These are phyloP conservation scores for Ligustrum vulgare DNA, from an alignment of 257 asterid genomes.

Conservation along the genomic window DNA sequence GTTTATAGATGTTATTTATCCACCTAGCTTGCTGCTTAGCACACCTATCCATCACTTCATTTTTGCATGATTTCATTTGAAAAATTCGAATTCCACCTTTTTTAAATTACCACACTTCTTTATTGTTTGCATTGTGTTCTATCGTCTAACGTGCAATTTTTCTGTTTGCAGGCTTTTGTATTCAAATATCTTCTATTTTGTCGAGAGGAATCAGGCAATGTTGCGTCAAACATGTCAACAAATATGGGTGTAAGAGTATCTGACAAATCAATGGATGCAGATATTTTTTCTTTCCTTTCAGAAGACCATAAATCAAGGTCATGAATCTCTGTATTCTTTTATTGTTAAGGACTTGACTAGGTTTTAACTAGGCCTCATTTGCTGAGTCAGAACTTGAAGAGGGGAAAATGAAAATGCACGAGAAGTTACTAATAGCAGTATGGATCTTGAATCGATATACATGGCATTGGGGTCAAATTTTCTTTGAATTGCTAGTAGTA, in stretches of 20 bases:
- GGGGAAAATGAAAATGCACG: neutral
- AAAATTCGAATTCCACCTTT: neutral
- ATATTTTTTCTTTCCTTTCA: slow-evolving; percentile 64
- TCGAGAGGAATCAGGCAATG: slow-evolving; percentile 46
- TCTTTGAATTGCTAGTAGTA: too few relatives aligned
- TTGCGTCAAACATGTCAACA: slow-evolving; percentile 32
- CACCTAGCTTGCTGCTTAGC: neutral
- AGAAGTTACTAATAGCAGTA: neutral
- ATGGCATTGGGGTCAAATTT: too few relatives aligned
- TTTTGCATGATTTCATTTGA: neutral
- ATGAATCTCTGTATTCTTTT: slow-evolving; percentile 24
- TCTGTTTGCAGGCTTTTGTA: slow-evolving; percentile 82
- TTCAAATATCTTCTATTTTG: slow-evolving; percentile 78
- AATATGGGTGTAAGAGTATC: slow-evolving; percentile 35
- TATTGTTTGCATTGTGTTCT: neutral
- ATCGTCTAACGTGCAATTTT: slow-evolving; percentile 24
- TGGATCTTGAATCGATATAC: too few relatives aligned
- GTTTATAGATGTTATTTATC: neutral
- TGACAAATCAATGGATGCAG: slow-evolving; percentile 47
- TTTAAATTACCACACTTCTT: neutral
- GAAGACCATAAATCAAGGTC: slow-evolving; percentile 79
- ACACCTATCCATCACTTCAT: neutral
- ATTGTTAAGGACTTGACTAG: slow-evolving; percentile 7
- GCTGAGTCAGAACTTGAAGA: slow-evolving; percentile 10
- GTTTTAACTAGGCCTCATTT: slow-evolving; percentile 11